Evolutionary conservation across 495 filamentous ascomycete species (phyloP).

Genomic region (Aspergillus wentii): DNA sequence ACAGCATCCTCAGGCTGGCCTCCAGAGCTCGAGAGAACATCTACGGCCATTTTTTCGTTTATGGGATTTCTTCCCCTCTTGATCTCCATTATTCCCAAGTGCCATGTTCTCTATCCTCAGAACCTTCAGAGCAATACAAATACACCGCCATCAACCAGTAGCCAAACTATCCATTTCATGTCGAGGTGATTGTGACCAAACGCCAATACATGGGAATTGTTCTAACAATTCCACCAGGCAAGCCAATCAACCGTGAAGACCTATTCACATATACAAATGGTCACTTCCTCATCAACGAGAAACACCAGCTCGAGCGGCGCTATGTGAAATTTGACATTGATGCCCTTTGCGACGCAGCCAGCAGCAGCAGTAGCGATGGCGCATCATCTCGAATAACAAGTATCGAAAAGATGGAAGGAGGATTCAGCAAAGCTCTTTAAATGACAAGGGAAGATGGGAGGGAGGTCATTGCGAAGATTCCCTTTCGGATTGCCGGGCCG

Average conservation of each 20-base stretch:
- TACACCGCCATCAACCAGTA: not conserved
- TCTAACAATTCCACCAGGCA: constrained; percentile 8
- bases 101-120: not conserved
- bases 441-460: constrained; percentile 26
- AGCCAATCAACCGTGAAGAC: constrained; percentile 14
- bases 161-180: constrained; percentile 6
- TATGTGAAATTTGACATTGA: constrained; percentile 26
- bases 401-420: constrained; percentile 35
- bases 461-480: constrained; percentile 34
- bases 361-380: constrained; percentile 13
- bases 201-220: not conserved
- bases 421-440: constrained; percentile 35
- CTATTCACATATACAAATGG: constrained; percentile 32
- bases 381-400: constrained; percentile 13
- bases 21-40: too few relatives aligned
- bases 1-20: too few relatives aligned
- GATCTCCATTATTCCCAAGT: too few relatives aligned
- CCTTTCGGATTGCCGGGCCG: constrained; percentile 27
- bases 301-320: constrained; percentile 21
- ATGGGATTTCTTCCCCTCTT: too few relatives aligned
- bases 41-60: too few relatives aligned
- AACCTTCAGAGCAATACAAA: not conserved
- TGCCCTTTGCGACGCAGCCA: constrained; percentile 23
- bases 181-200: not conserved
- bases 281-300: constrained; percentile 28